Evolutionary conservation across 73 alveolate species (phyloP).

Genomic region (Tetrahymena elliotti): DNA sequence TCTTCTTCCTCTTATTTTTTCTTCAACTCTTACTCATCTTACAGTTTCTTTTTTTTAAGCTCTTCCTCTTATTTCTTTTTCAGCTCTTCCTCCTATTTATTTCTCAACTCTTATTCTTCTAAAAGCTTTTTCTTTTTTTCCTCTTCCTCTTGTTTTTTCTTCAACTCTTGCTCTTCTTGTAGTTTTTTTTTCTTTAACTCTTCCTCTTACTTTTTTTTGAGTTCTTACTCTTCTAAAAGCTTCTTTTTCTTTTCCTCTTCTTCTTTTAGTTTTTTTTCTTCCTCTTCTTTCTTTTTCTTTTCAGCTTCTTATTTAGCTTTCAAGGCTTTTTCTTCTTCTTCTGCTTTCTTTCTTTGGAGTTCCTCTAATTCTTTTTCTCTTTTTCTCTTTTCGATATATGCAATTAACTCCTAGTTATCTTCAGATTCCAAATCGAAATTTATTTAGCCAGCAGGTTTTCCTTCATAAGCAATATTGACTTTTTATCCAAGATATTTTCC

Average conservation of each 20-base stretch:
- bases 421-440: background rate
- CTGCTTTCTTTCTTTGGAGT: slow-evolving; percentile 1
- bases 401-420: background rate
- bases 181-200: slow-evolving; percentile 27
- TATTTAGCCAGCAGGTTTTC: background rate
- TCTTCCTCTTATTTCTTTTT: background rate
- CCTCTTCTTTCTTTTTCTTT: background rate
- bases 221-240: background rate
- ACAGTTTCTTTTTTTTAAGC: background rate
- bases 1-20: slow-evolving; percentile 29
- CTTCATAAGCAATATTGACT: background rate
- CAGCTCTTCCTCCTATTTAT: slow-evolving; percentile 15
- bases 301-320: background rate
- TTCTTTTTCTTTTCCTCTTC: background rate
- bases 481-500: background rate
- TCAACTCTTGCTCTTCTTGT: slow-evolving; percentile 14
- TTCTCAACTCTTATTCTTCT: slow-evolving; percentile 22
- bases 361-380: slow-evolving; percentile 5
- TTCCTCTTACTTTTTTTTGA: slow-evolving; percentile 23
- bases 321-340: background rate
- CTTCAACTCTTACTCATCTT: background rate
- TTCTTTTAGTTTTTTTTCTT: background rate
- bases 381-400: background rate
- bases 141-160: slow-evolving; percentile 40
- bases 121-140: slow-evolving; percentile 16